Percentiles rank a stretch among this genome's conserved stretches.
Conservation (phyloP, 306 rosid species). For the Argentina anserina region DNA sequence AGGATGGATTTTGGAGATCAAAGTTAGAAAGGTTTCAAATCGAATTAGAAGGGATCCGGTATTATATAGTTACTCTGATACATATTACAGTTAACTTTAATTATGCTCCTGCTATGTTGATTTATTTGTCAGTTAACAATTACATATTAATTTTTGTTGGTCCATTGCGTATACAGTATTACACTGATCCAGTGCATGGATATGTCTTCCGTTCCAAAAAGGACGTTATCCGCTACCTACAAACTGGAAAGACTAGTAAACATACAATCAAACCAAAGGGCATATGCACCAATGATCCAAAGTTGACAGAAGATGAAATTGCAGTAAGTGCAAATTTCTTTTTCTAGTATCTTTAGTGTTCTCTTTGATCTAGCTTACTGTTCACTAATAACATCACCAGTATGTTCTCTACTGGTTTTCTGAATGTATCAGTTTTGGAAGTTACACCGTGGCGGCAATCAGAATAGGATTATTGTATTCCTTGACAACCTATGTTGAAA, state of each 20-base stretch:
- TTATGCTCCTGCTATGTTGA: neutral
- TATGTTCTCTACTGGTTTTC: neutral
- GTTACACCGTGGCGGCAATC: neutral
- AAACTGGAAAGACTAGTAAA: slow-evolving; percentile 42
- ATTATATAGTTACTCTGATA: slow-evolving; percentile 14
- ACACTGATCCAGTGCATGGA: slow-evolving; percentile 47
- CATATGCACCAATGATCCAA: slow-evolving; percentile 16
- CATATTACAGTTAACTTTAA: neutral
- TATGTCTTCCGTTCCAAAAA: slow-evolving; percentile 46
- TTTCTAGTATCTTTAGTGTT: slow-evolving; percentile 2
- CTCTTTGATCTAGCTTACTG: neutral
- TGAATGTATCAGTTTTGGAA: neutral
- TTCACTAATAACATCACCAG: neutral
- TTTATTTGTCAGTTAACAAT: neutral
- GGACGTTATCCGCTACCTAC: slow-evolving; percentile 38
- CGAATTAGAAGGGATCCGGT: slow-evolving; percentile 46
- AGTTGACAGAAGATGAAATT: slow-evolving; percentile 18
- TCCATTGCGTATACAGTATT: slow-evolving; percentile 28
- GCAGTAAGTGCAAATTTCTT: slow-evolving; percentile 28
- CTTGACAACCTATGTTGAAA: neutral
- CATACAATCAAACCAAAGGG: slow-evolving; percentile 40
- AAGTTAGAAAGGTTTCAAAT: slow-evolving; percentile 35
- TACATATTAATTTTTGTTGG: neutral
- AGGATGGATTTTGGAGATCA: slow-evolving; percentile 71
- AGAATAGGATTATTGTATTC: neutral